These are phyloP conservation scores for Fraxinus excelsior DNA, from an alignment of 257 asterid species.

Conservation along the genomic window DNA sequence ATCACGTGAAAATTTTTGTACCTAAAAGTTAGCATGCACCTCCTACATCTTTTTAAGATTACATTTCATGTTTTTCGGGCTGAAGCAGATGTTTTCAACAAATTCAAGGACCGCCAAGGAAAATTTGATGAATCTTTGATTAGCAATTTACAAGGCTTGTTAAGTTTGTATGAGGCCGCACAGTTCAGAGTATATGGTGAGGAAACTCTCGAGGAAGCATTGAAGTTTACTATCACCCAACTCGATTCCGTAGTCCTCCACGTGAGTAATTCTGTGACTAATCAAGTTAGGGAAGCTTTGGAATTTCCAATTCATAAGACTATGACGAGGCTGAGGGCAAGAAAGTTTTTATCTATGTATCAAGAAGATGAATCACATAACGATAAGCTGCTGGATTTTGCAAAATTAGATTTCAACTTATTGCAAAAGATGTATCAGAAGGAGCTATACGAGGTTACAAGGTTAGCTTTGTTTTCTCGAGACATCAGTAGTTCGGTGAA, in stretches of 20 bases:
- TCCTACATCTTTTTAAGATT: too few relatives aligned
- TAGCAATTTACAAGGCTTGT: background rate
- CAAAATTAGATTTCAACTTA: slow-evolving; percentile 13
- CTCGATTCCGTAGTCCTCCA: background rate
- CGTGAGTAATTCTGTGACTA: background rate
- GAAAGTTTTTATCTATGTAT: slow-evolving; percentile 6
- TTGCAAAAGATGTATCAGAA: slow-evolving; percentile 10
- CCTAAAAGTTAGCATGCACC: too few relatives aligned
- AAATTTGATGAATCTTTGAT: background rate
- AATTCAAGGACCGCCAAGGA: slow-evolving; percentile 2
- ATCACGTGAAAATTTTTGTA: too few relatives aligned
- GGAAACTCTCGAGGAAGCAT: slow-evolving; percentile 19
- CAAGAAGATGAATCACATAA: background rate
- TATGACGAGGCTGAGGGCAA: background rate
- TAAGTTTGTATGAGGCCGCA: slow-evolving; percentile 21
- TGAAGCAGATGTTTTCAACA: slow-evolving; percentile 1
- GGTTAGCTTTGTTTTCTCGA: background rate
- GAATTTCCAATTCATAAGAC: slow-evolving; percentile 7
- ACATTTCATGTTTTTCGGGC: background rate
- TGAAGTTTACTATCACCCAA: background rate
- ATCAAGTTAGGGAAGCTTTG: background rate
- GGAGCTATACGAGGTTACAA: background rate
- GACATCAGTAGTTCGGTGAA: too few relatives aligned
- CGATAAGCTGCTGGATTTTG: background rate
- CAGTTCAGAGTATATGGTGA: slow-evolving; percentile 8